These are phyloP conservation scores for Wallacemonas sp. DNA, from an alignment of 208 protist species.

Conservation along the genomic window DNA sequence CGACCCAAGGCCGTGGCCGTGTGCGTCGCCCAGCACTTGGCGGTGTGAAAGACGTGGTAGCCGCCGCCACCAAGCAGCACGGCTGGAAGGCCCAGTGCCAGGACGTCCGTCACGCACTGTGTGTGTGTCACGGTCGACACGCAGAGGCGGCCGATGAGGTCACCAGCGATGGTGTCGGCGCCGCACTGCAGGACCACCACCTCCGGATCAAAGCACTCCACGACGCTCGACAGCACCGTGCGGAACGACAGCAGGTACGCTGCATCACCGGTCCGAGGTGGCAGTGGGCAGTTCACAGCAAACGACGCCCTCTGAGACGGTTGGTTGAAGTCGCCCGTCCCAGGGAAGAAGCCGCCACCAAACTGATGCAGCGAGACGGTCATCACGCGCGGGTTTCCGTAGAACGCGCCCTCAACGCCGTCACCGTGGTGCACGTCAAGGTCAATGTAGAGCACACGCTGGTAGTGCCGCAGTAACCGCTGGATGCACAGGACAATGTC, in stretches of 20 bases:
- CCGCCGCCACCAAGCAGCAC: conserved; percentile 99
- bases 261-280: conserved; percentile 94
- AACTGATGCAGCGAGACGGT: conserved; percentile 99
- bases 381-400: conserved; percentile 99
- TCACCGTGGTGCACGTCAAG: conserved; percentile 99
- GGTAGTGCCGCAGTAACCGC: conserved; percentile 96
- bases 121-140: conserved; percentile 93
- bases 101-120: conserved; percentile 95
- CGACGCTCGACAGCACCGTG: conserved; percentile 91
- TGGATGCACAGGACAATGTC: conserved; percentile 99
- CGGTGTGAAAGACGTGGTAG: conserved; percentile 98
- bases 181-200: conserved; percentile 99
- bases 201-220: conserved; percentile 96
- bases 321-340: conserved; percentile 87
- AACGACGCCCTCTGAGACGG: conserved; percentile 47
- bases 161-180: conserved; percentile 96
- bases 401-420: conserved; percentile 99
- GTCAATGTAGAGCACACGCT: conserved; percentile 99
- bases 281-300: conserved; percentile 95
- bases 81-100: conserved; percentile 92
- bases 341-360: conserved; percentile 97
- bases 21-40: conserved; percentile 98
- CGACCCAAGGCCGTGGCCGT: conserved; percentile 86
- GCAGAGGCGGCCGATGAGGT: conserved; percentile 97
- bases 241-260: conserved; percentile 95